Evolutionary conservation across 371 early-diverging fungal genomes (phyloP).

Genomic region (Thermomucor indicae-seudaticae): DNA sequence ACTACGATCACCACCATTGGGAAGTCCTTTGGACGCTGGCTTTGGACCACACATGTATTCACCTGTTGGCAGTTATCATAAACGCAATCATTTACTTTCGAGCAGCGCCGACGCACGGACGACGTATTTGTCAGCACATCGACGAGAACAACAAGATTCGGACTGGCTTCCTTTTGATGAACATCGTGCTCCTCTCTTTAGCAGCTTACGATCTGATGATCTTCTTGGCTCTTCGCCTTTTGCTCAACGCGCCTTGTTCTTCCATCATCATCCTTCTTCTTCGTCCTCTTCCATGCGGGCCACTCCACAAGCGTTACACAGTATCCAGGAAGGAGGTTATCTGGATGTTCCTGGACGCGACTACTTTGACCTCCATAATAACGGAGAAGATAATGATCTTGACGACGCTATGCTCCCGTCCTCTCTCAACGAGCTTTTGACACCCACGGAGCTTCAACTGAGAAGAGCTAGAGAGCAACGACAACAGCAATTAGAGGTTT

Average conservation of each 20-base stretch:
- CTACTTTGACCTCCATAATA: constrained; percentile 10
- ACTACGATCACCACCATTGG: constrained; percentile 9
- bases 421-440: constrained; percentile 49
- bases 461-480: constrained; percentile 28
- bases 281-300: constrained; percentile 11
- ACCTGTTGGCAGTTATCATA: constrained; percentile 2
- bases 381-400: constrained; percentile 21
- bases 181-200: too few relatives aligned
- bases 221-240: constrained; percentile 13
- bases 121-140: constrained; percentile 4
- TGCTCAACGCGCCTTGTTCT: constrained; percentile 7
- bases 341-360: constrained; percentile 18
- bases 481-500: constrained; percentile 4
- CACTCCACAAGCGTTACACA: constrained; percentile 9
- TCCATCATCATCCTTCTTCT: constrained; percentile 8
- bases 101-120: constrained; percentile 10
- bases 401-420: constrained; percentile 48
- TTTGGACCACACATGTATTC: constrained; percentile 16
- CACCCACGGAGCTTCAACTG: constrained; percentile 42
- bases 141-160: constrained; percentile 8
- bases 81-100: constrained; percentile 1
- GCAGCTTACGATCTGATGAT: too few relatives aligned
- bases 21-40: constrained; percentile 12
- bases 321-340: constrained; percentile 14
- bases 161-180: too few relatives aligned